phyloP scores from a whole-genome alignment of 139 green algal genomes.

The Chlorella sp. region DNA sequence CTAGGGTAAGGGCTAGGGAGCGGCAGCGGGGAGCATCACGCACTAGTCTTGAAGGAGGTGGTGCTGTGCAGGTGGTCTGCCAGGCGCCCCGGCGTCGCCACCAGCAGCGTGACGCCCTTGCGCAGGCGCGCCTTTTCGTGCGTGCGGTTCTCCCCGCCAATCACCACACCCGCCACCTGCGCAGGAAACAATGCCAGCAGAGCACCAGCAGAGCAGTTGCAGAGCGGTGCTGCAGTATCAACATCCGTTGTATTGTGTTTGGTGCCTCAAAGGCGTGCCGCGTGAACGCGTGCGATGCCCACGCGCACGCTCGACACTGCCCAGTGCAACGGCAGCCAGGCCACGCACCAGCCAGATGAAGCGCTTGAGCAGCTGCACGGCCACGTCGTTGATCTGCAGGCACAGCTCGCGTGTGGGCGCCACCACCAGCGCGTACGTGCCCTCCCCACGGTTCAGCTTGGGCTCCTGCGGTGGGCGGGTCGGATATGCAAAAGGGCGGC shows the following conservation, averaged over 20 bases:
- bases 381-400: constrained; percentile 66
- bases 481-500: neutral
- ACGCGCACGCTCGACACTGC: too few species aligned
- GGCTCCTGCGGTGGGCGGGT: constrained; percentile 15
- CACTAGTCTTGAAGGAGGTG: constrained; percentile 43
- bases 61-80: constrained; percentile 93
- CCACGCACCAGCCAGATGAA: constrained; percentile 42
- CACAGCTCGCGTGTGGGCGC: constrained; percentile 85
- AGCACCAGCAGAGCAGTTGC: too few species aligned
- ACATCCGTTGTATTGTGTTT: too few species aligned
- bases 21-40: too few species aligned
- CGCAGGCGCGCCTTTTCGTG: constrained; percentile 94
- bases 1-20: neutral
- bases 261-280: too few species aligned
- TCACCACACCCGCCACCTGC: constrained; percentile 37
- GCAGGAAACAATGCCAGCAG: too few species aligned
- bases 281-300: too few species aligned
- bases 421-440: constrained; percentile 73
- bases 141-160: constrained; percentile 81
- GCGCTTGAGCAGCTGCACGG: constrained; percentile 8
- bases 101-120: constrained; percentile 83
- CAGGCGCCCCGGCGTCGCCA: constrained; percentile 83
- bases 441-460: constrained; percentile 54
- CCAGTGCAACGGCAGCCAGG: constrained; percentile 8
- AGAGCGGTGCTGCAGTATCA: too few species aligned